Percentiles rank a stretch among this genome's conserved stretches.
These are phyloP conservation scores for Acidiella bohemica DNA, from an alignment of 495 filamentous ascomycete genomes.

Conservation along the genomic window DNA sequence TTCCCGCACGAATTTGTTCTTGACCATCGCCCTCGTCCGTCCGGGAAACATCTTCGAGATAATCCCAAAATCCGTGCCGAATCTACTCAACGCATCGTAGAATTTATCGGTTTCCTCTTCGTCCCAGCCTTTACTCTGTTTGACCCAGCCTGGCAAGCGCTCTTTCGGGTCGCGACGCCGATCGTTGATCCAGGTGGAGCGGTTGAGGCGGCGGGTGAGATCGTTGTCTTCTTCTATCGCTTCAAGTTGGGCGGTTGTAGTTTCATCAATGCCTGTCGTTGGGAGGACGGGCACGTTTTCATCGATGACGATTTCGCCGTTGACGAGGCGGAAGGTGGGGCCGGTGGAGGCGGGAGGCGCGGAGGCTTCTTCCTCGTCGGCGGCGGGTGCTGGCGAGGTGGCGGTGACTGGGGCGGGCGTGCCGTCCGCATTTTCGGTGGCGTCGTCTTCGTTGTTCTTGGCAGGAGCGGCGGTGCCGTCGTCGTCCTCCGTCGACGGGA, in stretches of 20 bases:
- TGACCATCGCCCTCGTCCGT: slow-evolving; percentile 63
- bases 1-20: slow-evolving; percentile 85
- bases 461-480: neutral
- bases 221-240: slow-evolving; percentile 60
- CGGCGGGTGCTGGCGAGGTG: neutral
- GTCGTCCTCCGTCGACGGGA: neutral
- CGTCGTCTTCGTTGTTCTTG: neutral
- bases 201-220: slow-evolving; percentile 63
- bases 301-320: slow-evolving; percentile 75
- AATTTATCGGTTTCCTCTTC: slow-evolving; percentile 67
- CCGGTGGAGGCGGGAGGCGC: slow-evolving; percentile 21
- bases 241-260: slow-evolving; percentile 35
- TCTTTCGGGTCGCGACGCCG: slow-evolving; percentile 24
- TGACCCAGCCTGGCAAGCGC: slow-evolving; percentile 27
- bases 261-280: too few relatives aligned
- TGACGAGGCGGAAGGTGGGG: slow-evolving; percentile 56
- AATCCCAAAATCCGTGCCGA: slow-evolving; percentile 85
- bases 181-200: slow-evolving; percentile 52
- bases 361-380: neutral
- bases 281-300: slow-evolving; percentile 55
- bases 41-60: slow-evolving; percentile 72
- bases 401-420: neutral
- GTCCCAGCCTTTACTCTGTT: slow-evolving; percentile 63
- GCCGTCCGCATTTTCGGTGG: neutral
- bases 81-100: slow-evolving; percentile 70